These are phyloP conservation scores for Suillus decipiens DNA, from an alignment of 768 basidiomycete species.

Conservation along the genomic window DNA sequence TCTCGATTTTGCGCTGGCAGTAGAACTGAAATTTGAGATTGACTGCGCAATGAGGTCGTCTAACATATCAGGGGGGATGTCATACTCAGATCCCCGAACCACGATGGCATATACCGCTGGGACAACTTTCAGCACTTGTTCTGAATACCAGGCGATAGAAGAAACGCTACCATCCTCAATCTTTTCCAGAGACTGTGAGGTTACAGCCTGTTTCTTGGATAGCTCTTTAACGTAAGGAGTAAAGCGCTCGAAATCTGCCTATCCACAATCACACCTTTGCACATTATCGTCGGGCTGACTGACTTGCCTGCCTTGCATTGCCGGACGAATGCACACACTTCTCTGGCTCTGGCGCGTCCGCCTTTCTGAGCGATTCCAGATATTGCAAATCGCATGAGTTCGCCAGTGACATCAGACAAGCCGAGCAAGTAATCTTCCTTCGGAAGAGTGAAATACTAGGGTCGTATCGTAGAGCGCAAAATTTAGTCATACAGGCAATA, in stretches of 20 bases:
- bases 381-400: slow-evolving; percentile 95
- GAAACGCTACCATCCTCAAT: slow-evolving; percentile 80
- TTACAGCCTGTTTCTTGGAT: slow-evolving; percentile 86
- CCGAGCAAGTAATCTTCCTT: slow-evolving; percentile 89
- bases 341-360: slow-evolving; percentile 59
- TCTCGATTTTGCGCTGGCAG: slow-evolving; percentile 18
- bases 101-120: slow-evolving; percentile 73
- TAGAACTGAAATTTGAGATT: slow-evolving; percentile 34
- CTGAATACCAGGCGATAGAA: slow-evolving; percentile 2
- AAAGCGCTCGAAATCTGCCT: slow-evolving; percentile 75
- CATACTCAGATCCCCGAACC: slow-evolving; percentile 73
- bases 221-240: slow-evolving; percentile 72
- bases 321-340: slow-evolving; percentile 72
- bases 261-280: slow-evolving; percentile 6
- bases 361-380: slow-evolving; percentile 72
- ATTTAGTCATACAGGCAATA: slow-evolving; percentile 8
- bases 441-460: slow-evolving; percentile 75
- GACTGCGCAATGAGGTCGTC: slow-evolving; percentile 66
- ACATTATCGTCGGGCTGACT: background rate
- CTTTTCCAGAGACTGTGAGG: slow-evolving; percentile 85
- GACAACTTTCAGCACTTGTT: slow-evolving; percentile 13
- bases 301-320: slow-evolving; percentile 67
- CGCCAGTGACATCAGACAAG: slow-evolving; percentile 92
- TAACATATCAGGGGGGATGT: slow-evolving; percentile 64
- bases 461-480: slow-evolving; percentile 5